phyloP scores from a whole-genome alignment of 2,329 filamentous ascomycete species.

The Colletotrichum godetiae region DNA sequence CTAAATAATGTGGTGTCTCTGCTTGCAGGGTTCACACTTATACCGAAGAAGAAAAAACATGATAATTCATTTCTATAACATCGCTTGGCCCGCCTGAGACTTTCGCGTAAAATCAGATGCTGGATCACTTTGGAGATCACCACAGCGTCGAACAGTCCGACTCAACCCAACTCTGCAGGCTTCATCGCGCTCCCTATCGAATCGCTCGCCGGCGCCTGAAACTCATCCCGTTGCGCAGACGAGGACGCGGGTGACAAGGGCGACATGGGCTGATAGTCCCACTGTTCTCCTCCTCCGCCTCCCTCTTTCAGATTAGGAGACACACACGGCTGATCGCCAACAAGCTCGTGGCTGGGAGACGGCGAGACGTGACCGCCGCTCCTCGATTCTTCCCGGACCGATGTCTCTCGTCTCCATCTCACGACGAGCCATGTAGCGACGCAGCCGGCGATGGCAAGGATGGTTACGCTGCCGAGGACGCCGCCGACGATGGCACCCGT shows the following conservation, averaged over 20 bases:
- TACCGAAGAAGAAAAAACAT: background rate
- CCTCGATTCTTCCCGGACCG: background rate
- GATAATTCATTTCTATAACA: background rate
- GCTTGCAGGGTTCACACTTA: background rate
- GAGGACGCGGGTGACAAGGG: background rate
- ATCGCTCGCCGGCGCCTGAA: background rate
- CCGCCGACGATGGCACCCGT: slow-evolving; percentile 20
- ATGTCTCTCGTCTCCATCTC: background rate
- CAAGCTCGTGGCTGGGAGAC: background rate
- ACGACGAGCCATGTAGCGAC: slow-evolving; percentile 10
- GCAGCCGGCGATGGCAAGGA: slow-evolving; percentile 15
- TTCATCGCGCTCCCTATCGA: slow-evolving; percentile 10
- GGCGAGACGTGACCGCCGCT: background rate
- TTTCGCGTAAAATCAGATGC: background rate
- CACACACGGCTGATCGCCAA: background rate
- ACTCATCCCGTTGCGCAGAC: background rate
- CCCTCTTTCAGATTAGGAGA: background rate
- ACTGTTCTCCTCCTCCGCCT: background rate
- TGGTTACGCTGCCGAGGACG: slow-evolving; percentile 3
- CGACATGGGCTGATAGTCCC: background rate
- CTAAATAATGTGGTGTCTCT: background rate
- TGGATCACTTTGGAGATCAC: background rate
- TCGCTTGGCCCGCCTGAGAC: too few species aligned
- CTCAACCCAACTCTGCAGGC: slow-evolving; percentile 20
- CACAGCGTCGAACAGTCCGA: background rate